Base-by-base conservation (phyloP, 2,329 filamentous ascomycete genomes). In the Exophiala xenobiotica region DNA sequence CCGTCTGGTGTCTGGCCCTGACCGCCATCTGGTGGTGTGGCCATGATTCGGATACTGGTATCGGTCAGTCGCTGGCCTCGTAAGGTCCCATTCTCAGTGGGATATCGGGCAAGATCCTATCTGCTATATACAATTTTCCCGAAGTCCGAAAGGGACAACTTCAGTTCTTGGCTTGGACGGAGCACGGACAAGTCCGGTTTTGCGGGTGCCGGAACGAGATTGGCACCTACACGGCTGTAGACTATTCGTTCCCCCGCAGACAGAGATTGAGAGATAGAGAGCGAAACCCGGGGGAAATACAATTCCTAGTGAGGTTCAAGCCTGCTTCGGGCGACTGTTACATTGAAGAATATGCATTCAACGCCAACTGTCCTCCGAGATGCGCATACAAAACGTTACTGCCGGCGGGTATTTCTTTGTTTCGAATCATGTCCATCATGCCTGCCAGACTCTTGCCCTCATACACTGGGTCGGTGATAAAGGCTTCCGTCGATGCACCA, bases 401-500 rank as follows among this genome's bases (percentile, higher is more conserved):
- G n/a, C 81, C 81, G 0, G 76, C 76, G 3, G 69, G 67, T 51
- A 88, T 82, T 65, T 84, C 80, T 0, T 79, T 83, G 44, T 77
- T 80, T 57, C 71, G 77, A 14, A 87, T 80, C 71, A 88, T 70
- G 64, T 84, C 83, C 59, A 88, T 80, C 83, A 88, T 78, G 0
- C 85, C 86, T 3, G 84, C 84, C 66, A 89, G 70, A 60, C 81
- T 86, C 78, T 89, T 89, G 1, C 86, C 86, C 69, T 88, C 85
- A 62, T 89, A 89, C 1, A 89, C 86, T 0, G 85, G 86, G 63
- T 89, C 86, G 0, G 85, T 88, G 56, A 89, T 86, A 61, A 89
- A 83, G 0, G 79, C 86, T 70, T 89, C 86, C 1, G 81, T 87
- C 52, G 73, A 67, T 0, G 86, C 86, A 4, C 81, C 83, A 63